Base-by-base conservation (phyloP, 768 basidiomycete genomes). In the Scleroderma citrinum region DNA sequence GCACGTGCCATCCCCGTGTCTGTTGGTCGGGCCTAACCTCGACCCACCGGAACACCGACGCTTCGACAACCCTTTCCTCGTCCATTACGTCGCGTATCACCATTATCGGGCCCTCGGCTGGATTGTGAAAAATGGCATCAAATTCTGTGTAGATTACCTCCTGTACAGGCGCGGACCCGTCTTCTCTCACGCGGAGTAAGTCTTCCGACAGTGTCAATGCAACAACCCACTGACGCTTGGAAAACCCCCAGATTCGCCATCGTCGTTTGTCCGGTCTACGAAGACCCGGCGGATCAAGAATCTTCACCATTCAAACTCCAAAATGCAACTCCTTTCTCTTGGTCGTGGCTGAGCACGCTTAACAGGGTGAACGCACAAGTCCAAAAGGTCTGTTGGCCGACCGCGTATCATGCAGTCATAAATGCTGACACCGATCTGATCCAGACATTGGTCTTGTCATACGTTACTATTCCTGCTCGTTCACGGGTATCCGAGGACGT, bases 281-380 rank as follows among this genome's bases (percentile, higher is more conserved):
- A 91, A 71, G 87, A 94, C 57, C 76, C 81, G 0, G 69, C 72
- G 43, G 94, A 97, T 63, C 77, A 78, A 51, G 69, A 72, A 20
- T 63, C 73, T 0, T 92, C 87, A 3, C 77, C 81, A 0, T 80
- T 85, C 56, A 65, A 76, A 20, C 71, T 89, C 2, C 77, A 78
- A 50, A 87, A 90, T 47, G 68, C 78, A 2, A 69, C 77, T 17
- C 87, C 88, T 2, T 88, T 90, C 60, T 73, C 84, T 10, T 99
- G 96, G 96, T 79, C 89, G 12, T 97, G 93, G 94, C 77, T 99
- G 24, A 92, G 91, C 67, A 99, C 96, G 1, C 80, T 99, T 53
- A 98, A 96, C 63, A 82, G 96, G 32, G 95, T 97, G 12, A 97
- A 95, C 65, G 84, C 91, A 0, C 92, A 96, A 63, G 95, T 98